Evolutionary conservation across 2,329 filamentous ascomycete species (phyloP).

Genomic region (Sclerotinia trifoliorum): DNA sequence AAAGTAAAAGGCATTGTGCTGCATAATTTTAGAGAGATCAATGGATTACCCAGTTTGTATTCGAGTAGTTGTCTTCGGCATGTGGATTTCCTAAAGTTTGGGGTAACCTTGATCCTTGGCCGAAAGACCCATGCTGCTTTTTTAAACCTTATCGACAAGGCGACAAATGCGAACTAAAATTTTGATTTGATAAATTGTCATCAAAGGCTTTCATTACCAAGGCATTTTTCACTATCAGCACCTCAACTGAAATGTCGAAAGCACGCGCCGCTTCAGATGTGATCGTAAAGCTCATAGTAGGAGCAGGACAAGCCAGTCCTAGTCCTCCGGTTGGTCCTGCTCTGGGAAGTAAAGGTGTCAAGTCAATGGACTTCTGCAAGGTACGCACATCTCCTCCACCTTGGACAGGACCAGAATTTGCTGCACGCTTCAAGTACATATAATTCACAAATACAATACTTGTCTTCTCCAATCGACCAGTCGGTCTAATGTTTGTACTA

Average conservation of each 20-base stretch:
- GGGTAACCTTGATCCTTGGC: slow-evolving; percentile 19
- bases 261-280: slow-evolving; percentile 52
- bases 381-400: slow-evolving; percentile 47
- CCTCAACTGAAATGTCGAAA: slow-evolving; percentile 39
- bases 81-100: slow-evolving; percentile 10
- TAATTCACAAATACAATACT: not conserved
- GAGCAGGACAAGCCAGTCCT: slow-evolving; percentile 89
- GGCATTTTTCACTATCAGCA: not conserved
- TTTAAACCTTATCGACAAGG: slow-evolving; percentile 21
- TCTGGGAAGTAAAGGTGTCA: slow-evolving; percentile 94
- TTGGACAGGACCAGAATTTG: not conserved
- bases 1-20: slow-evolving; percentile 9
- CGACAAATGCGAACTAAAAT: slow-evolving; percentile 3
- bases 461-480: not conserved
- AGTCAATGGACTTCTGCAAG: slow-evolving; percentile 99
- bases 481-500: slow-evolving; percentile 43
- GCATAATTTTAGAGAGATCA: slow-evolving; percentile 15
- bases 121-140: slow-evolving; percentile 2
- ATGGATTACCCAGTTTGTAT: not conserved
- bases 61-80: not conserved
- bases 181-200: slow-evolving; percentile 13
- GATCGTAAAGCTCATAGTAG: slow-evolving; percentile 96
- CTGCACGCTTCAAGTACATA: not conserved
- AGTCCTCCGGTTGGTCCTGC: slow-evolving; percentile 96
- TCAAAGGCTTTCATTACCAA: slow-evolving; percentile 1